A percentile compares a stretch with the other conserved stretches of the same genome.
Evolutionary conservation across 176 grass and related monocot species (phyloP).

Genomic region (Eragrostis nindensis): DNA sequence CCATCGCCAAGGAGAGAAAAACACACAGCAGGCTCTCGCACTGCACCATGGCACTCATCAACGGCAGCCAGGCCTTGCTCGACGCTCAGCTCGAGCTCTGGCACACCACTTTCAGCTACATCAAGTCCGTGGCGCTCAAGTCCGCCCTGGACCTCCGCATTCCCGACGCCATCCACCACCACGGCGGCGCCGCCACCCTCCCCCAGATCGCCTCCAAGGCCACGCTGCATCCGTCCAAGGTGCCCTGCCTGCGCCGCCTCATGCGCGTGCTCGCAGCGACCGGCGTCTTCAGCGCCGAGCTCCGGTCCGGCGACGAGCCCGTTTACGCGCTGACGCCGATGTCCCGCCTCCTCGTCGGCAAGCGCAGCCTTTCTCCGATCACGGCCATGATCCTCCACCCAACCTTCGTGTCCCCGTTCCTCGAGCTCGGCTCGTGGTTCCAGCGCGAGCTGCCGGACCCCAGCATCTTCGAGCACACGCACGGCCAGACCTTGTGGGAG

Average conservation of each 20-base stretch:
- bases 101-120: neutral
- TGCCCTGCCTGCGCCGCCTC: neutral
- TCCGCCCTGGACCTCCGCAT: neutral
- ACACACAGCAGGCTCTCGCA: too few relatives aligned
- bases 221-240: neutral
- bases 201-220: neutral
- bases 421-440: conserved; percentile 12
- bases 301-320: neutral
- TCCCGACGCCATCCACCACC: neutral
- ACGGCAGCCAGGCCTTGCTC: neutral
- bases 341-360: conserved; percentile 10
- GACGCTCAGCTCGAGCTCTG: neutral
- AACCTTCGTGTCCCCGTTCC: neutral
- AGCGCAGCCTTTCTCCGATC: neutral
- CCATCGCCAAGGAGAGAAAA: too few relatives aligned
- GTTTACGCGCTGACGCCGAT: neutral
- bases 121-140: too few relatives aligned
- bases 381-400: neutral
- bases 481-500: conserved; percentile 15
- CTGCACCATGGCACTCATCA: too few relatives aligned
- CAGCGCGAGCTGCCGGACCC: neutral
- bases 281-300: neutral
- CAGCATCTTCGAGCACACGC: conserved; percentile 1
- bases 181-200: neutral
- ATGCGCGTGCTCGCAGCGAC: neutral